These are phyloP conservation scores for Metarhizium album DNA, from an alignment of 2,329 filamentous ascomycete species.

Conservation along the genomic window DNA sequence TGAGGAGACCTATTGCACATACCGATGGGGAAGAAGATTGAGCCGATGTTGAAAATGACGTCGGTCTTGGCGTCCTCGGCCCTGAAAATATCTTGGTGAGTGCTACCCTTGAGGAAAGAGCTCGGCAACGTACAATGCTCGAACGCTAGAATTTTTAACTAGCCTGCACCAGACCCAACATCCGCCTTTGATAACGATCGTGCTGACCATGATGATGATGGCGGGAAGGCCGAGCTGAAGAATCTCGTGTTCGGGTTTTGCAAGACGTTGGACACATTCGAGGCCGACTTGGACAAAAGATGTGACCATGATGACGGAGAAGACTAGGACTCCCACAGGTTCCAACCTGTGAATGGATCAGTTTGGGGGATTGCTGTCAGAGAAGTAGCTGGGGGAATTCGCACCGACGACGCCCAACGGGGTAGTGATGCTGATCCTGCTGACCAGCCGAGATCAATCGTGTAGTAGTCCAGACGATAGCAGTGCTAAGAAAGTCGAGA, in stretches of 20 bases:
- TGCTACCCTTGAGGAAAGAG: neutral
- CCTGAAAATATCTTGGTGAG: conserved; percentile 14
- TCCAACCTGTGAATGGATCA: conserved; percentile 43
- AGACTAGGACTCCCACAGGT: conserved; percentile 70
- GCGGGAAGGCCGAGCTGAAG: conserved; percentile 65
- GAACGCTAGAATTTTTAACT: conserved; percentile 77
- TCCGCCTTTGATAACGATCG: conserved; percentile 68
- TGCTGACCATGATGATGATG: conserved; percentile 69
- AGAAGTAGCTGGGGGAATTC: conserved; percentile 6
- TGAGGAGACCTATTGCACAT: conserved; percentile 11
- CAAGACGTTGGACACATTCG: conserved; percentile 56
- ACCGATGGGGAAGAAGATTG: conserved; percentile 73
- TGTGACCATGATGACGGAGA: conserved; percentile 78
- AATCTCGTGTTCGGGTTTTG: conserved; percentile 49
- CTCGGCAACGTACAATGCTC: conserved; percentile 50
- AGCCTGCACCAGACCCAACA: conserved; percentile 85
- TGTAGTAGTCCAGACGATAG: conserved; percentile 71
- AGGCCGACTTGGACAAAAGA: conserved; percentile 71
- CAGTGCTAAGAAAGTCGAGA: conserved; percentile 70
- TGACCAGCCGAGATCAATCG: conserved; percentile 54
- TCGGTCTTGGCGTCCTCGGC: conserved; percentile 53
- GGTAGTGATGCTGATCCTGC: conserved; percentile 65
- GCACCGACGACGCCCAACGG: conserved; percentile 57
- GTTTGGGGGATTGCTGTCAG: neutral
- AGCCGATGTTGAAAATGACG: conserved; percentile 84